Evolutionary conservation across 805 yeast species (phyloP).

Genomic region (Barnettozyma californica): DNA sequence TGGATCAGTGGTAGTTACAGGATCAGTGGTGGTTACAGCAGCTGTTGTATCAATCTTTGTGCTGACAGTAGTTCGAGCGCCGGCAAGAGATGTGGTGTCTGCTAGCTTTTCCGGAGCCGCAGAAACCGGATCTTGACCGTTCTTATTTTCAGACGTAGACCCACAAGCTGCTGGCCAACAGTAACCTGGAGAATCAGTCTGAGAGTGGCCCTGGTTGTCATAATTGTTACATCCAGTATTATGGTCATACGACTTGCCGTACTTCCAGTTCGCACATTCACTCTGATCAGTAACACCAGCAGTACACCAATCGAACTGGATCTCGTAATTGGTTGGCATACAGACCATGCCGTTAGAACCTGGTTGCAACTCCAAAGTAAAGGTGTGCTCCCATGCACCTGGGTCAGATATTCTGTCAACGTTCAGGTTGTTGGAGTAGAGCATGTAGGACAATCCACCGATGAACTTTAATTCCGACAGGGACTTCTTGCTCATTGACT

Average conservation of each 20-base stretch:
- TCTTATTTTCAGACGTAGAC: too few relatives aligned
- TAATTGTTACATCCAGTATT: conserved; percentile 19
- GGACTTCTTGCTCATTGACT: conserved; percentile 5
- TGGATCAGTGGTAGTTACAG: too few relatives aligned
- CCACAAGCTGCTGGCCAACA: conserved; percentile 22
- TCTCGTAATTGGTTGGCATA: conserved; percentile 9
- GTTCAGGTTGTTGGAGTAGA: conserved; percentile 9
- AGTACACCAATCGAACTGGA: conserved; percentile 14
- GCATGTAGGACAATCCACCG: conserved; percentile 3
- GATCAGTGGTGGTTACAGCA: not conserved
- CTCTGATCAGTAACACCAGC: conserved; percentile 13
- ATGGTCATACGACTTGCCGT: conserved; percentile 20
- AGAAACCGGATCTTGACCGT: too few relatives aligned
- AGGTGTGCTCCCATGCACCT: conserved; percentile 8
- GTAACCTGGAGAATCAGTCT: conserved; percentile 19
- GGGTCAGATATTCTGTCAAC: conserved; percentile 9
- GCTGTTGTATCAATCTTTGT: not conserved
- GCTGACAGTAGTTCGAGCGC: not conserved
- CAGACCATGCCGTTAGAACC: conserved; percentile 3
- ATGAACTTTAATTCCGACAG: conserved; percentile 13
- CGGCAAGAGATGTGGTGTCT: not conserved
- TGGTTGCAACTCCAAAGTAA: conserved; percentile 3
- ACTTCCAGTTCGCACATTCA: conserved; percentile 19
- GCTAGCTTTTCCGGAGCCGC: not conserved
- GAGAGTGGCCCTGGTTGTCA: conserved; percentile 18